These are phyloP conservation scores for Eucalyptus marginata DNA, from an alignment of 345 rosid species.

Conservation along the genomic window DNA sequence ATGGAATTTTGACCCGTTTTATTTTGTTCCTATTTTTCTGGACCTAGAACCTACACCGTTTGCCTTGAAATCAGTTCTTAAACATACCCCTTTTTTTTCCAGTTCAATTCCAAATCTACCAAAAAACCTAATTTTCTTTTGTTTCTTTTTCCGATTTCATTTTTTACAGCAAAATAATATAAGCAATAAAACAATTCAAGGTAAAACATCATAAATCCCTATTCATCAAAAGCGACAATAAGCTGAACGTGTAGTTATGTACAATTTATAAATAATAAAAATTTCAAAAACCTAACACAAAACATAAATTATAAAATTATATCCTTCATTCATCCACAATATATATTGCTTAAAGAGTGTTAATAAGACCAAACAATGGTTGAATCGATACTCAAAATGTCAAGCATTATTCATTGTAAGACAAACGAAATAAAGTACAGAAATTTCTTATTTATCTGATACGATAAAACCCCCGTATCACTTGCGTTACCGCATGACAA, in stretches of 20 bases:
- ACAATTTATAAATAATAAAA: no score
- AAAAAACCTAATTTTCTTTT: no score
- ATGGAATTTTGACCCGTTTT: accelerated
- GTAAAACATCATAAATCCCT: no score
- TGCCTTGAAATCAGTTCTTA: accelerated
- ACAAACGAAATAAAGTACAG: not conserved
- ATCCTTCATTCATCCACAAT: no score
- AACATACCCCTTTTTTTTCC: no score
- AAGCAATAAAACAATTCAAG: accelerated
- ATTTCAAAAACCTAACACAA: no score
- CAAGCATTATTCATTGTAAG: not conserved
- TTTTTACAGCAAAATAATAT: no score
- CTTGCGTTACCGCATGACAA: not conserved
- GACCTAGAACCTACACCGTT: accelerated
- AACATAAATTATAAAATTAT: accelerated
- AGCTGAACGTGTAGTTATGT: no score
- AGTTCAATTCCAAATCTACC: accelerated
- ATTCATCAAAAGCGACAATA: no score
- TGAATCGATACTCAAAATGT: not conserved
- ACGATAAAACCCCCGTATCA: not conserved
- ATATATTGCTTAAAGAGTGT: no score
- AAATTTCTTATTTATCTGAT: accelerated
- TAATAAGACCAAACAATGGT: no score
- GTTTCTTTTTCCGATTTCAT: accelerated
- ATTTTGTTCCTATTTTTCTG: accelerated